Conservation (phyloP, 352 stramenopile species). For the Phytopythium ostracodes region DNA sequence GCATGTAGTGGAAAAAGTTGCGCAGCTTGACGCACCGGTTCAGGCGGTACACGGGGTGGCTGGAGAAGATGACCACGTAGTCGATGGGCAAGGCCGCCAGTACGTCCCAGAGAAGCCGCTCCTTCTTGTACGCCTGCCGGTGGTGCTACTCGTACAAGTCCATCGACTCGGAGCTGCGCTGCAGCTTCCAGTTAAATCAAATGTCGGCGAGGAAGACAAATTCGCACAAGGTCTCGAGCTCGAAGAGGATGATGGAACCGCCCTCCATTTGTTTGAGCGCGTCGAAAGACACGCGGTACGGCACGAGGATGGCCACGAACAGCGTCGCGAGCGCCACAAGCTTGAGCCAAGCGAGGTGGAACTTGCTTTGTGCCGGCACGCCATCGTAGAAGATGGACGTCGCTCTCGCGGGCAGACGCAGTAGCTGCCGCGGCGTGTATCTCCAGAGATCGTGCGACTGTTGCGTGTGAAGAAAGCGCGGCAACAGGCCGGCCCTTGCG, state of each 20-base stretch:
- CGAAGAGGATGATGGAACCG: conserved; percentile 13
- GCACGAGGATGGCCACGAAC: conserved; percentile 40
- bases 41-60: conserved; percentile 30
- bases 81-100: conserved; percentile 41
- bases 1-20: conserved; percentile 53
- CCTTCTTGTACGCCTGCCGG: conserved; percentile 34
- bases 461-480: conserved; percentile 7
- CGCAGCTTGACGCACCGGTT: conserved; percentile 46
- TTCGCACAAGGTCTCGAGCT: conserved; percentile 44
- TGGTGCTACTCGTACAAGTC: conserved; percentile 56
- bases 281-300: conserved; percentile 55
- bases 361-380: conserved; percentile 34
- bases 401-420: neutral
- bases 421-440: conserved; percentile 9
- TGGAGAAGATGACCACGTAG: conserved; percentile 30
- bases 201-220: conserved; percentile 54
- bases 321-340: conserved; percentile 30
- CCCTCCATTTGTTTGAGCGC: conserved; percentile 10
- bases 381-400: conserved; percentile 19
- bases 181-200: conserved; percentile 49
- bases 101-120: conserved; percentile 37
- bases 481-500: conserved; percentile 14
- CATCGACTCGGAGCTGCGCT: conserved; percentile 32
- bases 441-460: conserved; percentile 12
- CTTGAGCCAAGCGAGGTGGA: conserved; percentile 50